phyloP scores from a whole-genome alignment of 1,284 basidiomycete genomes.

The Fomitiporia mediterranea region DNA sequence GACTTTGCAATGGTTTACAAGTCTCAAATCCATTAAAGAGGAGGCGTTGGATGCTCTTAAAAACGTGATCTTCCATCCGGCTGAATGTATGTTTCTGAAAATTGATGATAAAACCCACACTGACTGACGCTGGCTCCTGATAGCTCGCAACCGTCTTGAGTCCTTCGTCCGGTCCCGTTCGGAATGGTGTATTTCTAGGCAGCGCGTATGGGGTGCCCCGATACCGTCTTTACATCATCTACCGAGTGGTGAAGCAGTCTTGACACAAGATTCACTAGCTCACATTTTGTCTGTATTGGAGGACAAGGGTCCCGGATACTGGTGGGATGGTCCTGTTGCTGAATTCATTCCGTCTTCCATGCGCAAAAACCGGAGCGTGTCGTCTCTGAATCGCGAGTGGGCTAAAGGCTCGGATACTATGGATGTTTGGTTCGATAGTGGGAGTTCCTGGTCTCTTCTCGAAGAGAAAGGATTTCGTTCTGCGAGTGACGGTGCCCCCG shows the following conservation, averaged over 20 bases:
- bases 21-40: conserved; percentile 80
- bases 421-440: conserved; percentile 99
- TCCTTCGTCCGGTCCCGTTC: conserved; percentile 84
- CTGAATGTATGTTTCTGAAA: conserved; percentile 50
- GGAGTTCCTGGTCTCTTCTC: conserved; percentile 90
- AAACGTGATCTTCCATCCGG: conserved; percentile 76
- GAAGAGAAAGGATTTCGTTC: conserved; percentile 33
- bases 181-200: conserved; percentile 99
- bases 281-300: conserved; percentile 79
- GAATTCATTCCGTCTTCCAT: conserved; percentile 76
- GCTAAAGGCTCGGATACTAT: conserved; percentile 89
- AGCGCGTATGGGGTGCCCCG: conserved; percentile 97
- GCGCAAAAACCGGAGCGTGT: conserved; percentile 24
- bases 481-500: conserved; percentile 28
- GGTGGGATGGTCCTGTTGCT: conserved; percentile 87
- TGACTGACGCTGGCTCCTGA: conserved; percentile 9
- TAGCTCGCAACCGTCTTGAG: conserved; percentile 82
- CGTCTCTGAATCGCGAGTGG: conserved; percentile 47
- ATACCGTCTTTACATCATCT: conserved; percentile 85
- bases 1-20: conserved; percentile 98
- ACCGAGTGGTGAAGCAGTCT: conserved; percentile 59
- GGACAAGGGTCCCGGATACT: conserved; percentile 71
- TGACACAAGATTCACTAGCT: conserved; percentile 64
- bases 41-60: conserved; percentile 70
- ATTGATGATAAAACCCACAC: conserved; percentile 3